These are phyloP conservation scores for Apiospora aurea DNA, from an alignment of 2,329 filamentous ascomycete species.

Conservation along the genomic window DNA sequence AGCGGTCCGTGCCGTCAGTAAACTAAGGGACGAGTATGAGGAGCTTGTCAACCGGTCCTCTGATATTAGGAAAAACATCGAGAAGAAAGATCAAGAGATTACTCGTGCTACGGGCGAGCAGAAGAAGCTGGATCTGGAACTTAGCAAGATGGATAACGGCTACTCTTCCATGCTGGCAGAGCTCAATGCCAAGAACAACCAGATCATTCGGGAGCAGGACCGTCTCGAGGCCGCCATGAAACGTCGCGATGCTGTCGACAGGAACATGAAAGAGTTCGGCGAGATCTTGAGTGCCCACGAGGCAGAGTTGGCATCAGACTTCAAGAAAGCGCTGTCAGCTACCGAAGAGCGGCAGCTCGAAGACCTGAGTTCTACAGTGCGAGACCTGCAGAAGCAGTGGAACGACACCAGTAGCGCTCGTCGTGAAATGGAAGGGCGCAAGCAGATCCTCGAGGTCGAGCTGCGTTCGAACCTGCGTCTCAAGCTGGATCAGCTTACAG, in stretches of 20 bases:
- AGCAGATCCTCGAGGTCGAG: constrained; percentile 84
- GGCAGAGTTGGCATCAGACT: constrained; percentile 82
- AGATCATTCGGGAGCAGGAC: constrained; percentile 76
- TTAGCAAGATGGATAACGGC: constrained; percentile 79
- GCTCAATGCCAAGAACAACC: constrained; percentile 74
- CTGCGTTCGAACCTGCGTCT: constrained; percentile 88
- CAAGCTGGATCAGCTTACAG: constrained; percentile 84
- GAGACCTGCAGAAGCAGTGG: constrained; percentile 78
- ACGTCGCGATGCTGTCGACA: constrained; percentile 73
- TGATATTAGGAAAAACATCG: constrained; percentile 73
- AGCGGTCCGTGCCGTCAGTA: constrained; percentile 77
- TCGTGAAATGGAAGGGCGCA: constrained; percentile 79
- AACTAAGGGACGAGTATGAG: constrained; percentile 79
- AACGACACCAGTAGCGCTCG: constrained; percentile 76
- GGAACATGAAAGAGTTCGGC: constrained; percentile 76
- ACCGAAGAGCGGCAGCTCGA: constrained; percentile 87
- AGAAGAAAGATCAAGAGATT: constrained; percentile 86
- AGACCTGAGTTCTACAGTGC: constrained; percentile 70
- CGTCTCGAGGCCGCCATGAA: constrained; percentile 74
- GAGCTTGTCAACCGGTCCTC: constrained; percentile 66
- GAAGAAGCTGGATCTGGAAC: constrained; percentile 81
- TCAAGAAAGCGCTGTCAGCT: constrained; percentile 85
- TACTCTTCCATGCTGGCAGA: constrained; percentile 83
- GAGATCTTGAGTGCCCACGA: constrained; percentile 80
- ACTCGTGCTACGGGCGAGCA: constrained; percentile 84